Percentiles rank a stretch among this genome's conserved stretches.
Conservation (phyloP, 305 asterid species). For the Withania somnifera region DNA sequence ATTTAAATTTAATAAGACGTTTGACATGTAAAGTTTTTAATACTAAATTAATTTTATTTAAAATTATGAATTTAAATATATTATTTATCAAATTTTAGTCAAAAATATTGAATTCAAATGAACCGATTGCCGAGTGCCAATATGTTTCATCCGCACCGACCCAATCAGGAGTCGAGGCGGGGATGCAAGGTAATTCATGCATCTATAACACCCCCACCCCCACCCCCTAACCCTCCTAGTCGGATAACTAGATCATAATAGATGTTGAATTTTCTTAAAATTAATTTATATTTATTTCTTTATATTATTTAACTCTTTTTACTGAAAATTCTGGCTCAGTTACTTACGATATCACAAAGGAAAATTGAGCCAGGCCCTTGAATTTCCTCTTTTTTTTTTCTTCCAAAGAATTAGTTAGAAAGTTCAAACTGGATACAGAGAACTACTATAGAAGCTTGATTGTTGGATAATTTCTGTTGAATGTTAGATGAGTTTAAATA, state of each 20-base stretch:
- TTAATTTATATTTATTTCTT: background rate
- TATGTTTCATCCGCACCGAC: no score
- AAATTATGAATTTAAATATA: background rate
- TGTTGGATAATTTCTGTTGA: constrained; percentile 22
- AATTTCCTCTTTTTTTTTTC: background rate
- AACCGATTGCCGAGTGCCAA: background rate
- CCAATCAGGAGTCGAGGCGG: background rate
- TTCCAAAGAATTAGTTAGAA: background rate
- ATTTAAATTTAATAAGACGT: background rate
- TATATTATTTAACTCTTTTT: background rate
- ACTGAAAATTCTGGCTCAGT: background rate
- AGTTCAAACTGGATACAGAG: background rate
- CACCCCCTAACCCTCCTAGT: background rate
- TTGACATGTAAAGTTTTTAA: background rate
- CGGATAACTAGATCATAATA: background rate
- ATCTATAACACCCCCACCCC: no score
- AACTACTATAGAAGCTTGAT: constrained; percentile 5
- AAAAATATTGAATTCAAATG: background rate
- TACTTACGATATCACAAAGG: background rate
- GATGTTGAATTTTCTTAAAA: background rate
- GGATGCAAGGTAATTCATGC: background rate
- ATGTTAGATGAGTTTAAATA: constrained; percentile 16
- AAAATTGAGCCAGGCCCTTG: background rate
- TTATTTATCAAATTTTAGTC: background rate
- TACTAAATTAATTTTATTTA: background rate